Evolutionary conservation across 2,329 filamentous ascomycete species (phyloP).

Genomic region (Reticulascus tulasneorum): DNA sequence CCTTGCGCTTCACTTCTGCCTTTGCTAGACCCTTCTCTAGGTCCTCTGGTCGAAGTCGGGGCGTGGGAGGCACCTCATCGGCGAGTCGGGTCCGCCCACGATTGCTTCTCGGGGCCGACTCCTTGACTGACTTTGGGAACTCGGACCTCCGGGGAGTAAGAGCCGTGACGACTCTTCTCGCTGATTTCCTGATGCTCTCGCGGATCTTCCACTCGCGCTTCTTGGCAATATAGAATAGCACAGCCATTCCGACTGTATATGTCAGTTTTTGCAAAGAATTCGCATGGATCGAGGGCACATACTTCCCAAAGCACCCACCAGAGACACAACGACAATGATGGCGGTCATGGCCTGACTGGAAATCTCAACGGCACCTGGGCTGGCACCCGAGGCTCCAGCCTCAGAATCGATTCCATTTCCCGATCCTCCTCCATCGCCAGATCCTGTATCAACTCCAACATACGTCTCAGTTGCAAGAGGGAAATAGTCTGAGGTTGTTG

Average conservation of each 20-base stretch:
- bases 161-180: slow-evolving; percentile 55
- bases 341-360: slow-evolving; percentile 68
- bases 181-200: slow-evolving; percentile 66
- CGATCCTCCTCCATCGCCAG: slow-evolving; percentile 29
- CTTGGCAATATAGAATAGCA: slow-evolving; percentile 77
- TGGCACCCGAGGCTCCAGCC: slow-evolving; percentile 63
- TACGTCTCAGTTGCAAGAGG: slow-evolving; percentile 39
- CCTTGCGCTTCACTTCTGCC: slow-evolving; percentile 31
- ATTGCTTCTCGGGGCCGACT: slow-evolving; percentile 19
- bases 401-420: slow-evolving; percentile 42
- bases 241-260: slow-evolving; percentile 53
- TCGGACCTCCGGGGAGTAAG: slow-evolving; percentile 59
- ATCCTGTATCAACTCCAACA: slow-evolving; percentile 27
- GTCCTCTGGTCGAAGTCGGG: slow-evolving; percentile 49
- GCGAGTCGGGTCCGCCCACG: slow-evolving; percentile 22
- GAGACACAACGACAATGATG: slow-evolving; percentile 68
- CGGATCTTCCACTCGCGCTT: slow-evolving; percentile 80
- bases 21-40: slow-evolving; percentile 53
- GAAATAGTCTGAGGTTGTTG: slow-evolving; percentile 32
- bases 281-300: slow-evolving; percentile 25
- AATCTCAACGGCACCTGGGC: slow-evolving; percentile 56
- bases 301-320: slow-evolving; percentile 68
- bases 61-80: slow-evolving; percentile 58
- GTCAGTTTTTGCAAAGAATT: background rate
- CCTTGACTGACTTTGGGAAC: slow-evolving; percentile 56